Evolutionary conservation across 768 basidiomycete genomes (phyloP).

Genomic region (Agrocybe pediades): DNA sequence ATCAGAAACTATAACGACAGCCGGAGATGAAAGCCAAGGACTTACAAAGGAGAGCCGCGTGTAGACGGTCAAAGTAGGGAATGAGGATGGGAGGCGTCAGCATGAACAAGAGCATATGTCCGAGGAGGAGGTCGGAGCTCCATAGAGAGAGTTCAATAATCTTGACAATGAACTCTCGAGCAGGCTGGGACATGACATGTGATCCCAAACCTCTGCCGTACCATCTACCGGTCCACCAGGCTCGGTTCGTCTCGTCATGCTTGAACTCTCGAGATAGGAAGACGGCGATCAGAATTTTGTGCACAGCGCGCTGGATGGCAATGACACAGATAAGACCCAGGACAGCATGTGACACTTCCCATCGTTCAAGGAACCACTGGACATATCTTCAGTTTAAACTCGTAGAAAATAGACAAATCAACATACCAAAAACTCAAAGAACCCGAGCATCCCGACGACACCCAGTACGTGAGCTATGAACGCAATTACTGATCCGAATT

Average conservation of each 20-base stretch:
- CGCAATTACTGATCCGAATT: constrained; percentile 92
- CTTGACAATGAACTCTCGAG: constrained; percentile 97
- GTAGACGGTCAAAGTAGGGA: constrained; percentile 90
- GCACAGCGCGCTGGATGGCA: constrained; percentile 86
- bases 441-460: constrained; percentile 84
- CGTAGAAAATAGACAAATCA: constrained; percentile 11
- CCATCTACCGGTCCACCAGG: constrained; percentile 99
- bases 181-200: constrained; percentile 96
- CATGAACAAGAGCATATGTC: constrained; percentile 88
- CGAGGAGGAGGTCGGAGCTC: constrained; percentile 91
- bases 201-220: constrained; percentile 91
- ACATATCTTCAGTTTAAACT: constrained; percentile 20
- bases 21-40: constrained; percentile 15
- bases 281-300: constrained; percentile 92
- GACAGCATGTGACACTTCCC: constrained; percentile 91
- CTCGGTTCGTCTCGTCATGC: constrained; percentile 97
- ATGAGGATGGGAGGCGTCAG: constrained; percentile 85
- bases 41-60: constrained; percentile 90
- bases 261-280: constrained; percentile 98
- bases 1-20: constrained; percentile 17
- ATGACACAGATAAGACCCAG: constrained; percentile 92
- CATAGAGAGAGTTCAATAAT: constrained; percentile 95
- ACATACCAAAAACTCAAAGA: constrained; percentile 95
- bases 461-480: constrained; percentile 84
- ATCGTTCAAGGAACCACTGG: constrained; percentile 93